phyloP scores from a whole-genome alignment of 805 yeast species.

The Candida odintsovae region DNA sequence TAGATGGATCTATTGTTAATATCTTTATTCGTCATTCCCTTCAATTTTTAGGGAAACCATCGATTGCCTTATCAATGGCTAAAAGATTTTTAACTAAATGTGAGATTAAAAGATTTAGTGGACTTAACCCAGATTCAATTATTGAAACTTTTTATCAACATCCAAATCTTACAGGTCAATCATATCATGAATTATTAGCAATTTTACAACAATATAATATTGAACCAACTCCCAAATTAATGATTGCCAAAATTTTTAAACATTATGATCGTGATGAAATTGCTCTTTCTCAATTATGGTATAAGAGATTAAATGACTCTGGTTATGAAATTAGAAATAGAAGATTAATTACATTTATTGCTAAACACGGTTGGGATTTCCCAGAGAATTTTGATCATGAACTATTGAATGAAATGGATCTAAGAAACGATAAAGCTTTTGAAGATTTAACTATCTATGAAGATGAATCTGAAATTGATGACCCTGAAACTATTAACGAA shows the following conservation, averaged over 20 bases:
- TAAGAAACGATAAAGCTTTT: neutral
- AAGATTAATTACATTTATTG: slow-evolving; percentile 7
- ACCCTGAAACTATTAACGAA: slow-evolving; percentile 7
- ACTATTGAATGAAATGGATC: slow-evolving; percentile 5
- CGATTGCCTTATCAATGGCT: slow-evolving; percentile 13
- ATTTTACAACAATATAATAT: slow-evolving; percentile 3
- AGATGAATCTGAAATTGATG: slow-evolving; percentile 7
- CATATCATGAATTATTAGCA: slow-evolving; percentile 1
- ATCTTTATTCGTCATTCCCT: slow-evolving; percentile 11
- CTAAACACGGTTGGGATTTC: slow-evolving; percentile 10
- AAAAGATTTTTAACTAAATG: slow-evolving; percentile 6
- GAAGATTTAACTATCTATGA: neutral
- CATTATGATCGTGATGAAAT: slow-evolving; percentile 1
- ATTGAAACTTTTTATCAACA: slow-evolving; percentile 3
- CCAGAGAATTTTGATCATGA: slow-evolving; percentile 8
- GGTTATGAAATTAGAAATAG: slow-evolving; percentile 5
- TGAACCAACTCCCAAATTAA: slow-evolving; percentile 3
- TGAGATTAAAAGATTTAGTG: slow-evolving; percentile 3
- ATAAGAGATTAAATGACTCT: slow-evolving; percentile 1
- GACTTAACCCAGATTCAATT: slow-evolving; percentile 4
- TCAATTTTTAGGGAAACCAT: slow-evolving; percentile 6
- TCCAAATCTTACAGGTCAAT: neutral
- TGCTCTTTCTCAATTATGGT: slow-evolving; percentile 9
- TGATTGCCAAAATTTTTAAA: slow-evolving; percentile 8
- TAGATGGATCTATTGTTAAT: slow-evolving; percentile 16